Base-by-base conservation (phyloP, 371 early-diverging fungal species). In the Mortierella sp. region DNA sequence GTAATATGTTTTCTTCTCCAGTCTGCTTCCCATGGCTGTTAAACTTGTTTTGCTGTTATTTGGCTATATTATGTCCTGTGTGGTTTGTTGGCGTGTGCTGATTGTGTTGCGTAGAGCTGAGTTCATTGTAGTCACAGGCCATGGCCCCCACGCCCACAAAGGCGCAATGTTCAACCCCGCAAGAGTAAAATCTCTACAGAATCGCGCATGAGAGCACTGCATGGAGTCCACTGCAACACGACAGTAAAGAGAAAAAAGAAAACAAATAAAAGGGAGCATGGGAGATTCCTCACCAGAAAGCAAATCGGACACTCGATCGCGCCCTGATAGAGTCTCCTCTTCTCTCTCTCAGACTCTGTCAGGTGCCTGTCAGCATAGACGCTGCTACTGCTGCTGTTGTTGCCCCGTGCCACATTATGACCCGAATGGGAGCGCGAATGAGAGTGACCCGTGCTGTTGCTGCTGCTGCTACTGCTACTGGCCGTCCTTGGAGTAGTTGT, bases 271-370 rank as follows among this genome's bases (percentile, higher is more conserved):
- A n/a, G 37, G 7, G 37, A 11, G 37, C 37, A 34, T 34, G 37
- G 4, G 14, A 11, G 37, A 4, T 11, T 34, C 57, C 79, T 84
- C 83, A 93, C 92, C 86, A 96, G 78, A 67, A 96, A 96, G 64
- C 96, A 96, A 63, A 97, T 96, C 9, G 97, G 97, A 68, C 97
- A 96, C 69, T 97, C 97, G 44, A 96, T 81, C 28, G 90, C 86
- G 47, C 86, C 84, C 42, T 86, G 85, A 72, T 88, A 90, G 32
- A 89, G 68, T 50, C 70, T 75, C 66, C 58, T 49, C 70, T 73
- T 67, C 64, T 81, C 68, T 64, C 69, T 55, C 46, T 68, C 69
- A 11, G 50, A n/a, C 34, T 68, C 57, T 48, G 64, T 53, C 55
- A 66, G 28, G 27, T 51, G 31, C 17, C 39, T 43, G 19, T 43